Conservation (phyloP, 345 rosid species). For the Sonneratia caseolaris region DNA sequence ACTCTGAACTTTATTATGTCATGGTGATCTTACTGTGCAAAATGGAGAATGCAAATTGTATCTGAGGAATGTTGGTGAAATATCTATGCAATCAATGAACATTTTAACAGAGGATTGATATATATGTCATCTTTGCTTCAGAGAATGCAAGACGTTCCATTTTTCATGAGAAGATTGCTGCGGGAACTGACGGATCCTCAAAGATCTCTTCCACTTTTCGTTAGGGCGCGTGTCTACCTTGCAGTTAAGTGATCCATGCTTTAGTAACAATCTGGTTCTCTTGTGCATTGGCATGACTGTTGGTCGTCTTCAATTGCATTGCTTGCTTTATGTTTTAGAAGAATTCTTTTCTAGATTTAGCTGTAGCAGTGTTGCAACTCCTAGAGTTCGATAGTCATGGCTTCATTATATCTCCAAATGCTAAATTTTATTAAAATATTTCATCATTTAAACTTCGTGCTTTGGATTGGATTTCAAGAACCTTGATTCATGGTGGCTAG, state of each 20-base stretch:
- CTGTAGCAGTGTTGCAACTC: background rate
- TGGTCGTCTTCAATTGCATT: background rate
- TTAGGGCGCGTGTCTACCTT: constrained; percentile 67
- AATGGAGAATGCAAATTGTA: background rate
- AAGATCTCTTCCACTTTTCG: constrained; percentile 81
- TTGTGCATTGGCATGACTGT: background rate
- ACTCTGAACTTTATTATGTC: too few relatives aligned
- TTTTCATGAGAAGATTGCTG: constrained; percentile 62
- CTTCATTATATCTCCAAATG: background rate
- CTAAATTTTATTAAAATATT: background rate
- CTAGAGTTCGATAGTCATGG: background rate
- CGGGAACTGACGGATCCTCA: constrained; percentile 70
- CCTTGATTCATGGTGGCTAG: background rate
- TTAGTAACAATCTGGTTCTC: background rate
- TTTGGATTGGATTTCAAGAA: background rate
- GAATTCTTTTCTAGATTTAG: background rate
- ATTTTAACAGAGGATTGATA: background rate
- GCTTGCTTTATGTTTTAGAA: background rate
- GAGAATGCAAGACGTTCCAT: constrained; percentile 94
- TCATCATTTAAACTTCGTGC: background rate
- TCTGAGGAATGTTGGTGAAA: background rate
- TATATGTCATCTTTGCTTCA: constrained; percentile 13
- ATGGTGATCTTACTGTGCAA: background rate
- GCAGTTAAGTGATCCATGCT: constrained; percentile 50
- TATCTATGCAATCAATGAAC: background rate